Evolutionary conservation across 495 filamentous ascomycete species (phyloP).

Genomic region (Staphylotrichum tortipilum): DNA sequence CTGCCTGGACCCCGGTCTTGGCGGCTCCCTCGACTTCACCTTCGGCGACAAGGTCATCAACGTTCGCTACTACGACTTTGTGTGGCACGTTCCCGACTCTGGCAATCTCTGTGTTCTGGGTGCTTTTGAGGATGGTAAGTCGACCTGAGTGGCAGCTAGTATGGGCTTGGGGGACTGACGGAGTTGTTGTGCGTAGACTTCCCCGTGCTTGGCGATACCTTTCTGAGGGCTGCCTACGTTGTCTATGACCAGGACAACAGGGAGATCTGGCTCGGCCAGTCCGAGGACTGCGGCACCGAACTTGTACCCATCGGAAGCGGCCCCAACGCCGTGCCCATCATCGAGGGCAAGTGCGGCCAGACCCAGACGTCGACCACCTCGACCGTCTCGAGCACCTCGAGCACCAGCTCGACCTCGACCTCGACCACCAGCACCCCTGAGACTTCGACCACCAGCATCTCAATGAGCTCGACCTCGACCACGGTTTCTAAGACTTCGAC

Average conservation of each 20-base stretch:
- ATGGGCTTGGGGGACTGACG: no score
- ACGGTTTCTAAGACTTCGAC: no score
- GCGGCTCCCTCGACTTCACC: conserved; percentile 54
- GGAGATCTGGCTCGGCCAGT: conserved; percentile 73
- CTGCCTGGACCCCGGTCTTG: conserved; percentile 47
- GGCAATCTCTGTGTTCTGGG: conserved; percentile 28
- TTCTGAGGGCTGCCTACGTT: conserved; percentile 86
- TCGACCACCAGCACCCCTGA: neutral
- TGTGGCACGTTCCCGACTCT: conserved; percentile 38
- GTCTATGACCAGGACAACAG: conserved; percentile 87
- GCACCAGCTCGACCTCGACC: neutral
- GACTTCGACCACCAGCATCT: neutral
- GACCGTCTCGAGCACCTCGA: neutral
- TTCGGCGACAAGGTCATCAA: conserved; percentile 37
- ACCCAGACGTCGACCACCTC: neutral
- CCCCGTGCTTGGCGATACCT: conserved; percentile 80
- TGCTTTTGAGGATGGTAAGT: conserved; percentile 41
- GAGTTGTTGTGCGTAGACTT: no score
- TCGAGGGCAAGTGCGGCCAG: conserved; percentile 7
- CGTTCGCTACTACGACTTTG: conserved; percentile 57
- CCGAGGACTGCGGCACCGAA: conserved; percentile 20
- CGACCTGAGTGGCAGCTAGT: no score
- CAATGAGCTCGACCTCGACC: no score
- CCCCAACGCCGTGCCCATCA: conserved; percentile 16
- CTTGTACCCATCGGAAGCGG: conserved; percentile 18